These are phyloP conservation scores for Trichoderma asperellum DNA, from an alignment of 2,329 filamentous ascomycete genomes.

Conservation along the genomic window DNA sequence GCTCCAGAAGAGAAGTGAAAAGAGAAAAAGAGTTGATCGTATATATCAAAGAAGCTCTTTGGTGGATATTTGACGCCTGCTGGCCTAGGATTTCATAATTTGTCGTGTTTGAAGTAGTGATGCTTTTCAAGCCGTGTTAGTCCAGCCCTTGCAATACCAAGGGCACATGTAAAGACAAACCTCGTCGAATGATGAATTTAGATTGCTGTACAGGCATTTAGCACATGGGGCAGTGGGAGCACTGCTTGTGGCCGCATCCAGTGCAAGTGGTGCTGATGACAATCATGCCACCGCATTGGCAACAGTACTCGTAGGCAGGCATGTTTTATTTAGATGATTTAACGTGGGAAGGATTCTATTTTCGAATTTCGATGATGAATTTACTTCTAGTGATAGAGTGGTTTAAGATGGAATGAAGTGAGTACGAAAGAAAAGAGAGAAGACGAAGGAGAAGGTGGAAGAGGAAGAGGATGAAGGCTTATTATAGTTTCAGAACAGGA, in stretches of 20 bases:
- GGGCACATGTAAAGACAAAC: neutral
- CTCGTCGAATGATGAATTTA: neutral
- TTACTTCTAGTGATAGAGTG: neutral
- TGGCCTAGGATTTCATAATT: neutral
- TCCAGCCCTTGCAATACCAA: too few species aligned
- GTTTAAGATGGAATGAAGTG: neutral
- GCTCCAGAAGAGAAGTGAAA: neutral
- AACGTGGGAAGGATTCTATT: neutral
- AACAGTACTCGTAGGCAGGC: slow-evolving; percentile 57
- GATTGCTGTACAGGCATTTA: slow-evolving; percentile 33
- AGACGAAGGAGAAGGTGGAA: neutral
- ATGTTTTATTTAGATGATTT: slow-evolving; percentile 40
- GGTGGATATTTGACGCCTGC: neutral
- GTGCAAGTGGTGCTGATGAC: slow-evolving; percentile 60
- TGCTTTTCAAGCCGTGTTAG: neutral
- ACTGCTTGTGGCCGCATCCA: slow-evolving; percentile 56
- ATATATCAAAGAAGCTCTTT: neutral
- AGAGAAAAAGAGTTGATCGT: neutral
- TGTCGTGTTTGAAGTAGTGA: neutral
- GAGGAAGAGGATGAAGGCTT: slow-evolving; percentile 8
- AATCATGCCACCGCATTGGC: slow-evolving; percentile 59
- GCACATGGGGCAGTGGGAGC: slow-evolving; percentile 49
- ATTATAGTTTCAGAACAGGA: slow-evolving; percentile 24
- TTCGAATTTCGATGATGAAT: neutral
- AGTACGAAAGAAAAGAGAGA: neutral